A percentile compares a stretch with the other conserved stretches of the same genome.
Conservation (phyloP, 352 stramenopile genomes). For the Globisporangium sylvaticum region DNA sequence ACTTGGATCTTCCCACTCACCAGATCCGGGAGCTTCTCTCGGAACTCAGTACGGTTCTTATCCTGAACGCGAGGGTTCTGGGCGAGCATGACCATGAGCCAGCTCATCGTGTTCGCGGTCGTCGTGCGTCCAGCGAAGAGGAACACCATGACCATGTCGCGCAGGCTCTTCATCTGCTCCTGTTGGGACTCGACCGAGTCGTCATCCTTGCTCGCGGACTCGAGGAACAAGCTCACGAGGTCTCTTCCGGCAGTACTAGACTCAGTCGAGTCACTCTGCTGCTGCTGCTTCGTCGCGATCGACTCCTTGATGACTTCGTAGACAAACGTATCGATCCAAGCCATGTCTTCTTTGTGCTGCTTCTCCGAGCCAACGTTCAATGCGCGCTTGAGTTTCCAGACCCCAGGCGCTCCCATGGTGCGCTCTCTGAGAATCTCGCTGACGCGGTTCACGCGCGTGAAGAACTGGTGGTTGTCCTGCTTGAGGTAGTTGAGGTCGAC, state of each 20-base stretch:
- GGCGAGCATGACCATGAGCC: conserved; percentile 70
- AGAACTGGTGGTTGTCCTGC: conserved; percentile 31
- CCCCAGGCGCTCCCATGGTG: conserved; percentile 26
- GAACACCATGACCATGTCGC: conserved; percentile 67
- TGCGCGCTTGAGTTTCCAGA: conserved; percentile 32
- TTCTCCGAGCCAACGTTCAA: conserved; percentile 34
- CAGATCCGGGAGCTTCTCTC: conserved; percentile 33
- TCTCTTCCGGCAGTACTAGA: not conserved
- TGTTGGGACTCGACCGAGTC: not conserved
- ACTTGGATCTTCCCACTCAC: conserved; percentile 20
- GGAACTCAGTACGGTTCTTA: conserved; percentile 44
- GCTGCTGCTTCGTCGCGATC: conserved; percentile 1
- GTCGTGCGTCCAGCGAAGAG: conserved; percentile 74
- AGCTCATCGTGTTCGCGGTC: conserved; percentile 65
- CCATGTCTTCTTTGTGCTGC: conserved; percentile 21
- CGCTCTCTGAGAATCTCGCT: conserved; percentile 30
- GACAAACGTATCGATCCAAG: conserved; percentile 2
- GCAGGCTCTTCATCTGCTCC: conserved; percentile 35
- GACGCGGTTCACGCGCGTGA: conserved; percentile 37
- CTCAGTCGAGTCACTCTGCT: not conserved
- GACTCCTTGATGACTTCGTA: conserved; percentile 11
- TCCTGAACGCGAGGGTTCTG: conserved; percentile 51
- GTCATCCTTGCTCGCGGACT: not conserved
- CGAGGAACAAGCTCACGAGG: conserved; percentile 9
- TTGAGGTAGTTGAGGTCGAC: conserved; percentile 31